These are phyloP conservation scores for Gossypium arboreum DNA, from an alignment of 345 rosid species.

Conservation along the genomic window DNA sequence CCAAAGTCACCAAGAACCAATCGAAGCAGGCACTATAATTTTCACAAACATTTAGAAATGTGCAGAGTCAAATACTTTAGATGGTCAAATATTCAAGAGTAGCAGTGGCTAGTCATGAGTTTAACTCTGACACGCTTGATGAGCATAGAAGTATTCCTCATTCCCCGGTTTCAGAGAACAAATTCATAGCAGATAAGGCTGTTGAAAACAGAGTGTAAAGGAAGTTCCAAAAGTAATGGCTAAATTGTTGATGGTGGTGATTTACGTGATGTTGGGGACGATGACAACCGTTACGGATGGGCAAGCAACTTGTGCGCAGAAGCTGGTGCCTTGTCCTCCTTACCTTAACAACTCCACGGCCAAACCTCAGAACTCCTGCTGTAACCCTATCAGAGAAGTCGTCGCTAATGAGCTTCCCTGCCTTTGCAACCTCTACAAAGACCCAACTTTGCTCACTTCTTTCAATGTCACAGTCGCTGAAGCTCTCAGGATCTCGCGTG, in stretches of 20 bases:
- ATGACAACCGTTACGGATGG: conserved; percentile 24
- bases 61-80: too few relatives aligned
- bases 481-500: conserved; percentile 36
- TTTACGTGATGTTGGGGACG: conserved; percentile 17
- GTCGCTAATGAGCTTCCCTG: conserved; percentile 40
- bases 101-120: too few relatives aligned
- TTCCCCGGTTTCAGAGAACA: too few relatives aligned
- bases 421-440: conserved; percentile 51
- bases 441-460: conserved; percentile 34
- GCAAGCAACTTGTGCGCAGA: conserved; percentile 43
- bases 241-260: conserved; percentile 19
- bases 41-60: too few relatives aligned
- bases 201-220: too few relatives aligned
- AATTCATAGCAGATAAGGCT: too few relatives aligned
- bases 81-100: too few relatives aligned
- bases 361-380: conserved; percentile 41
- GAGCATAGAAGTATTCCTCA: too few relatives aligned
- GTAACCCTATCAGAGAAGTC: conserved; percentile 51
- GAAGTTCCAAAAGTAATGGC: conserved; percentile 1
- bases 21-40: too few relatives aligned
- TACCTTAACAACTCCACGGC: conserved; percentile 31
- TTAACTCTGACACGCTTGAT: too few relatives aligned
- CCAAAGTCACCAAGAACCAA: too few relatives aligned
- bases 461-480: conserved; percentile 25
- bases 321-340: conserved; percentile 31